Evolutionary conservation across 768 basidiomycete genomes (phyloP).

Genomic region (Xerocomellus chrysenteron): DNA sequence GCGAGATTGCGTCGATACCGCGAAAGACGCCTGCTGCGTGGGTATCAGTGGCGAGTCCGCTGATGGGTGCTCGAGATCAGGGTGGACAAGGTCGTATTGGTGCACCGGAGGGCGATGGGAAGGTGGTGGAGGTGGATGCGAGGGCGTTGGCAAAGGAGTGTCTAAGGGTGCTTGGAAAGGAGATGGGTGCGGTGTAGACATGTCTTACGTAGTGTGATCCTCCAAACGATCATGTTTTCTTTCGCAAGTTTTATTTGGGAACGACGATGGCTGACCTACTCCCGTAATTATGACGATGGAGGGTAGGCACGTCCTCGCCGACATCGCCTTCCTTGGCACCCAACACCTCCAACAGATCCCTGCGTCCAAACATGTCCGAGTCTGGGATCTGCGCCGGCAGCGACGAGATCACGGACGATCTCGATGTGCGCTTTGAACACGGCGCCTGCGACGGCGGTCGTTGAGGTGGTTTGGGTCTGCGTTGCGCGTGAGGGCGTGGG

Average conservation of each 20-base stretch:
- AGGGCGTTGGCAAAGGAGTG: slow-evolving; percentile 64
- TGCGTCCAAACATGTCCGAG: slow-evolving; percentile 65
- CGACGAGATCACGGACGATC: slow-evolving; percentile 55
- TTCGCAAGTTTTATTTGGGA: neutral
- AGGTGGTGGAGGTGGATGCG: slow-evolving; percentile 59
- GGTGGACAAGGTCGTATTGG: slow-evolving; percentile 20
- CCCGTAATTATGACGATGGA: neutral
- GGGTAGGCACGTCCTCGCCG: slow-evolving; percentile 31
- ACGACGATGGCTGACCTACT: neutral
- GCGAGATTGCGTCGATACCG: slow-evolving; percentile 75
- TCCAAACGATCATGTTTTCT: neutral
- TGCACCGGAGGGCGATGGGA: slow-evolving; percentile 15
- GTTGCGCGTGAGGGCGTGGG: slow-evolving; percentile 48
- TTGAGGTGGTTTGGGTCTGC: slow-evolving; percentile 71
- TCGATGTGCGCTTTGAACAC: slow-evolving; percentile 73
- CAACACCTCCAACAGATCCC: slow-evolving; percentile 52
- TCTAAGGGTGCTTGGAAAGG: slow-evolving; percentile 66
- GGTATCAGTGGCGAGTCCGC: slow-evolving; percentile 36
- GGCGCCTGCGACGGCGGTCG: slow-evolving; percentile 68
- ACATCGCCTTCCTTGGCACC: slow-evolving; percentile 59
- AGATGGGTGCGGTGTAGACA: slow-evolving; percentile 55
- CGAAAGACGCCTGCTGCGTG: slow-evolving; percentile 67
- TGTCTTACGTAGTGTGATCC: neutral
- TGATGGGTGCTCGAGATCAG: slow-evolving; percentile 8
- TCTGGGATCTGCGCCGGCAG: slow-evolving; percentile 59